Percentiles rank a stretch among this genome's conserved stretches.
Evolutionary conservation across 306 rosid genomes (phyloP).

Genomic region (Notholithocarpus densiflorus): DNA sequence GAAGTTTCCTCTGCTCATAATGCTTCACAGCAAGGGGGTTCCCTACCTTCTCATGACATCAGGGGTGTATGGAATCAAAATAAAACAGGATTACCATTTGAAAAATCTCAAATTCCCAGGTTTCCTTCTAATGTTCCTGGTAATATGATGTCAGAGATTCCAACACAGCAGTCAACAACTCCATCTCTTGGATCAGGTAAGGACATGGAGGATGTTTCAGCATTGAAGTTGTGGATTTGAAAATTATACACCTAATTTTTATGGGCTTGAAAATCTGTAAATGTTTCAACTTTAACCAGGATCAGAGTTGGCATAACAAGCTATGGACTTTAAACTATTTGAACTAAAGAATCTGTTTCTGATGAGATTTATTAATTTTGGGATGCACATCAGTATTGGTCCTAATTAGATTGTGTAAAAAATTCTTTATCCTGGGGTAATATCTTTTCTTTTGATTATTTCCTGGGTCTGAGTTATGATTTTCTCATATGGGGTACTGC

Average conservation of each 20-base stretch:
- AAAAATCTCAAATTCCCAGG: conserved; percentile 45
- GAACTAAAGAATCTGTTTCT: neutral
- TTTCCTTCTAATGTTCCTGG: conserved; percentile 42
- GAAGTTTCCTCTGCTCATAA: conserved; percentile 55
- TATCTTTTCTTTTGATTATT: neutral
- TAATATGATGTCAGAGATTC: conserved; percentile 31
- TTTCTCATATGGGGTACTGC: neutral
- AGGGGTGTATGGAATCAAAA: conserved; percentile 43
- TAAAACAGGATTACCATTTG: conserved; percentile 35
- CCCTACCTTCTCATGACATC: conserved; percentile 29
- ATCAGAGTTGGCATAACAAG: neutral
- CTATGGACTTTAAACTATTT: conserved; percentile 13
- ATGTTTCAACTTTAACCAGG: neutral
- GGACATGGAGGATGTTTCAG: conserved; percentile 8
- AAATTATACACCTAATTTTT: conserved; percentile 1
- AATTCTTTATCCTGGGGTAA: conserved; percentile 1
- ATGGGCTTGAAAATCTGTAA: conserved; percentile 5
- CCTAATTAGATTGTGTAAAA: conserved; percentile 2
- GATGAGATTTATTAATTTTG: neutral
- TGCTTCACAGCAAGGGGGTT: conserved; percentile 43
- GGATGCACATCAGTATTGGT: conserved; percentile 11
- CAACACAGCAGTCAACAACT: conserved; percentile 34
- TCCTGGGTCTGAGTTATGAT: conserved; percentile 17
- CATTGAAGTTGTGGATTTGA: conserved; percentile 9
- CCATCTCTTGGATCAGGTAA: conserved; percentile 43